A percentile compares a stretch with the other conserved stretches of the same genome.
Evolutionary conservation across 2,329 filamentous ascomycete species (phyloP).

Genomic region (Cladosporium sp.): DNA sequence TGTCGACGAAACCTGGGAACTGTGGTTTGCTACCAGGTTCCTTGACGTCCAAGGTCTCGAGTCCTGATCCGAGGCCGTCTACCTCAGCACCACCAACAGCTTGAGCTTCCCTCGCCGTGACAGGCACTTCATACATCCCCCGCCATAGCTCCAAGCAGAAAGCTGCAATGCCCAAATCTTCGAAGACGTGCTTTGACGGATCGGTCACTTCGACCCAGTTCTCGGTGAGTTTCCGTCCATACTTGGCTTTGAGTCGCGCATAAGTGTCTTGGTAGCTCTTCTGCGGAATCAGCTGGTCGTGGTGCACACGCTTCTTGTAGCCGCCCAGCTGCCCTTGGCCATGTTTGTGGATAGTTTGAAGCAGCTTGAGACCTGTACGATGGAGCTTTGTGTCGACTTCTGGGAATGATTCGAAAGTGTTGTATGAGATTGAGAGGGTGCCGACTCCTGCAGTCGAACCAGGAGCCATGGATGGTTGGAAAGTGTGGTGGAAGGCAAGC

Average conservation of each 20-base stretch:
- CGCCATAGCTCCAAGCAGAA: conserved; percentile 91
- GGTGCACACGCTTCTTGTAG: conserved; percentile 78
- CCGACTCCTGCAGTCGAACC: conserved; percentile 38
- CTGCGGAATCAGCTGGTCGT: conserved; percentile 78
- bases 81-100: neutral
- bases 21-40: conserved; percentile 25
- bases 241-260: conserved; percentile 72
- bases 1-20: conserved; percentile 92
- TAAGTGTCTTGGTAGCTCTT: conserved; percentile 80
- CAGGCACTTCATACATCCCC: conserved; percentile 65
- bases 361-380: conserved; percentile 68
- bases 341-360: conserved; percentile 71
- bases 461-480: conserved; percentile 38
- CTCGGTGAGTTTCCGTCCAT: conserved; percentile 70
- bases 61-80: neutral
- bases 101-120: neutral
- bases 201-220: conserved; percentile 85
- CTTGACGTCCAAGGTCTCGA: conserved; percentile 1
- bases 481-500: conserved; percentile 75
- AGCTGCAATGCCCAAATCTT: conserved; percentile 85
- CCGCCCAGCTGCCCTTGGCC: conserved; percentile 64
- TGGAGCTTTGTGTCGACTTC: conserved; percentile 45
- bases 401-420: conserved; percentile 39
- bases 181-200: conserved; percentile 89
- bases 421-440: conserved; percentile 53